These are phyloP conservation scores for Xylaria multiplex DNA, from an alignment of 2,329 filamentous ascomycete species.

Conservation along the genomic window DNA sequence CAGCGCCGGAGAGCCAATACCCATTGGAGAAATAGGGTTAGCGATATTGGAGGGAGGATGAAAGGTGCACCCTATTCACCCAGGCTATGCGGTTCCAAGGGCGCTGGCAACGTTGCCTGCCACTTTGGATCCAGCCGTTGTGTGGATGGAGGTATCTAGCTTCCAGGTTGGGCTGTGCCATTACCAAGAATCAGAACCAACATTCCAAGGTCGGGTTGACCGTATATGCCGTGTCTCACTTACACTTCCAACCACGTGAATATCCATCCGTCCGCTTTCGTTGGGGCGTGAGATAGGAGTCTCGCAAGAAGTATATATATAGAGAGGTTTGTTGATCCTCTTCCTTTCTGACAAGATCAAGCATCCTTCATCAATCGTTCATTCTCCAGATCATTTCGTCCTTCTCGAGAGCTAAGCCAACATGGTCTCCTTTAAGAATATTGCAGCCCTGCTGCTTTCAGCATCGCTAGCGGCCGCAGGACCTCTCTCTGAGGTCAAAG, in stretches of 20 bases:
- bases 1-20: slow-evolving; percentile 34
- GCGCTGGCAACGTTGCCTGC: slow-evolving; percentile 45
- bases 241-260: slow-evolving; percentile 40
- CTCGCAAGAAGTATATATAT: slow-evolving; percentile 27
- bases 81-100: slow-evolving; percentile 29
- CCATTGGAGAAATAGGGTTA: slow-evolving; percentile 23
- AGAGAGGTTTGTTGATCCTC: slow-evolving; percentile 32
- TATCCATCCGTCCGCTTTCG: slow-evolving; percentile 14
- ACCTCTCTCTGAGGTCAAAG: slow-evolving; percentile 38
- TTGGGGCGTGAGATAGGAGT: slow-evolving; percentile 27
- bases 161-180: slow-evolving; percentile 22
- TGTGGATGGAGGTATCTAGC: slow-evolving; percentile 29
- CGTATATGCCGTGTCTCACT: slow-evolving; percentile 26
- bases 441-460: slow-evolving; percentile 41
- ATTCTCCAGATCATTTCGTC: slow-evolving; percentile 18
- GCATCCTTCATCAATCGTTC: slow-evolving; percentile 20
- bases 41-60: slow-evolving; percentile 27
- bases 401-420: slow-evolving; percentile 33
- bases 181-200: slow-evolving; percentile 25
- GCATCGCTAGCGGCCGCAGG: slow-evolving; percentile 42
- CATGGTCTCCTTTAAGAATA: slow-evolving; percentile 44
- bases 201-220: slow-evolving; percentile 28
- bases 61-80: slow-evolving; percentile 23
- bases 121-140: slow-evolving; percentile 31
- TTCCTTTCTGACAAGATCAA: slow-evolving; percentile 23